Conservation (phyloP, 169 alveolate genomes). For the Cystoisospora suis region DNA sequence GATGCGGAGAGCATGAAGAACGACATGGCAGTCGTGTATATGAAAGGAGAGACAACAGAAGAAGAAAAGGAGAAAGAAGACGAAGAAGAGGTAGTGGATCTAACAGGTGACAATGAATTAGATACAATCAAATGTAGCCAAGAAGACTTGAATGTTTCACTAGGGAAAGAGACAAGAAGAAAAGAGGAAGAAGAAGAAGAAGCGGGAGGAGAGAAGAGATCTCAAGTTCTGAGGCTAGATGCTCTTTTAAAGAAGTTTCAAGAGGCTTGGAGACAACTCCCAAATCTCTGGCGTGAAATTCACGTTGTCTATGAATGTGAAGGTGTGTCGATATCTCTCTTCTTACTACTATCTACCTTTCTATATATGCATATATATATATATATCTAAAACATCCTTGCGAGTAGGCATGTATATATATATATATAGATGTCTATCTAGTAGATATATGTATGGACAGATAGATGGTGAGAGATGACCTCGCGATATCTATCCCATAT, state of each 20-base stretch:
- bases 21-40: too few species aligned
- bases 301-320: slow-evolving; percentile 44
- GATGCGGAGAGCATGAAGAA: background rate
- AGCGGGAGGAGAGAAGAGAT: background rate
- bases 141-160: background rate
- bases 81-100: background rate
- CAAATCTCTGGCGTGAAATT: slow-evolving; percentile 27
- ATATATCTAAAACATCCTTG: background rate
- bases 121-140: background rate
- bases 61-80: background rate
- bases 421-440: background rate
- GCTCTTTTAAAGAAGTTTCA: background rate
- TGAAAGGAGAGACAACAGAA: too few species aligned
- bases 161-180: background rate
- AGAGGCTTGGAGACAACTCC: slow-evolving; percentile 1
- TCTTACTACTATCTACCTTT: too few species aligned
- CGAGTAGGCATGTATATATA: background rate
- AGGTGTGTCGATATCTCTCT: background rate
- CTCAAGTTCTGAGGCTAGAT: background rate
- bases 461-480: background rate
- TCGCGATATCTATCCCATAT: too few species aligned
- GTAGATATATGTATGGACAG: too few species aligned
- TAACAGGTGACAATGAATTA: background rate
- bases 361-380: too few species aligned
- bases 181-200: background rate